Evolutionary conservation across 768 basidiomycete species (phyloP).

Genomic region (Russula earlei): DNA sequence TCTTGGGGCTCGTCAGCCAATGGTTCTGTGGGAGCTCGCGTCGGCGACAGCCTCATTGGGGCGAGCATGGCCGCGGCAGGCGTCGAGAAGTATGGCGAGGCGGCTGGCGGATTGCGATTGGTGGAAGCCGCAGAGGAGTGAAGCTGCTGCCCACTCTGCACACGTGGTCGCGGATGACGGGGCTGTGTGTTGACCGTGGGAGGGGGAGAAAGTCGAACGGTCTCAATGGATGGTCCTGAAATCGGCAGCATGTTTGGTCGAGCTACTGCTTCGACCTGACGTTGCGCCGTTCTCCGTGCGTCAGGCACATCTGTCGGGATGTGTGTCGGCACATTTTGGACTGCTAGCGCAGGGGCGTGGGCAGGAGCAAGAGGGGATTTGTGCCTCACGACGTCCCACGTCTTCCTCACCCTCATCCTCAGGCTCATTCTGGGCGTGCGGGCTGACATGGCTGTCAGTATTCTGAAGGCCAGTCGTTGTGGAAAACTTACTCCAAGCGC

Average conservation of each 20-base stretch:
- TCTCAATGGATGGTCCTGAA: not conserved
- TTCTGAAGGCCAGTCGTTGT: not conserved
- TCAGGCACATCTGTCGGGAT: not conserved
- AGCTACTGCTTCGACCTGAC: not conserved
- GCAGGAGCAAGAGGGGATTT: not conserved
- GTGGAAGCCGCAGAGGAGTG: not conserved
- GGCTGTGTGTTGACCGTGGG: not conserved
- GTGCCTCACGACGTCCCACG: not conserved
- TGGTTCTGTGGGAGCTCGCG: conserved; percentile 6
- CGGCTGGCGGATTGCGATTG: not conserved
- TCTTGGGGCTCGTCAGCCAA: conserved; percentile 9
- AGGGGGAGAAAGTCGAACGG: not conserved
- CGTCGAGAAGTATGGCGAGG: conserved; percentile 2
- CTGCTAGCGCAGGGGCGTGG: not conserved
- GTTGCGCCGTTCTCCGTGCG: not conserved
- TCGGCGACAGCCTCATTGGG: conserved; percentile 6
- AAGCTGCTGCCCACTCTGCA: not conserved
- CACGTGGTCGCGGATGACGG: not conserved
- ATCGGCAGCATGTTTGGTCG: not conserved
- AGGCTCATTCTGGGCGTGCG: conserved; percentile 1
- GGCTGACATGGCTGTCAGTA: conserved; percentile 7
- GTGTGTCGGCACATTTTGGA: not conserved
- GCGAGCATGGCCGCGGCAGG: not conserved
- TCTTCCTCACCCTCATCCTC: not conserved
- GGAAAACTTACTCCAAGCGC: conserved; percentile 50